These are phyloP conservation scores for Pistacia integerrima DNA, from an alignment of 345 rosid genomes.

Conservation along the genomic window DNA sequence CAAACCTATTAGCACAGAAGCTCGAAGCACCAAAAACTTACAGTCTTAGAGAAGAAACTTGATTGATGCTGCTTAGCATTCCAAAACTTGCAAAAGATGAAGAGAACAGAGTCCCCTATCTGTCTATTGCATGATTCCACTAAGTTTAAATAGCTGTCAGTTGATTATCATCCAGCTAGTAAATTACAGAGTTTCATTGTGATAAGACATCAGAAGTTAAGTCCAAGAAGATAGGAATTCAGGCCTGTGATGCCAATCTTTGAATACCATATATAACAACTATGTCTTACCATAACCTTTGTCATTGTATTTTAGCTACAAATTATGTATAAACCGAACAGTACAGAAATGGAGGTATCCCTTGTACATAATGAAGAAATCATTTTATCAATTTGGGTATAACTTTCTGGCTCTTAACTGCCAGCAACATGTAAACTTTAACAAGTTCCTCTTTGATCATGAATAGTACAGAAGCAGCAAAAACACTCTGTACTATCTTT, in stretches of 20 bases:
- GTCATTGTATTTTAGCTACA: constrained; percentile 7
- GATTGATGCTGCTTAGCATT: no score
- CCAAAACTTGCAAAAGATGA: no score
- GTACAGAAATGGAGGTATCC: not conserved
- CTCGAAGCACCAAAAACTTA: no score
- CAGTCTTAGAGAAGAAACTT: no score
- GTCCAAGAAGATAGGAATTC: not conserved
- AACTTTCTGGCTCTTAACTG: constrained; percentile 41
- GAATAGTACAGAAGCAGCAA: constrained; percentile 78
- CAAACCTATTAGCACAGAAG: no score
- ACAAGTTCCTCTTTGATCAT: constrained; percentile 76
- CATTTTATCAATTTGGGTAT: constrained; percentile 22
- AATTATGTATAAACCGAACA: not conserved
- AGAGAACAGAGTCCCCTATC: no score
- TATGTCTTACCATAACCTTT: not conserved
- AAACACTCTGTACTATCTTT: constrained; percentile 73
- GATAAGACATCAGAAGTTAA: not conserved
- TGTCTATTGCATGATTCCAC: no score
- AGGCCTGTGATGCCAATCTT: not conserved
- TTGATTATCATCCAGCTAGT: no score
- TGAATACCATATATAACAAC: not conserved
- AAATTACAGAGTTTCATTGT: no score
- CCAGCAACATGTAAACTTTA: constrained; percentile 47
- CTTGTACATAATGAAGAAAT: constrained; percentile 8
- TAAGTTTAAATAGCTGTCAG: no score